Base-by-base conservation (phyloP, 179 eudicot genomes). In the Amaranthus tricolor region DNA sequence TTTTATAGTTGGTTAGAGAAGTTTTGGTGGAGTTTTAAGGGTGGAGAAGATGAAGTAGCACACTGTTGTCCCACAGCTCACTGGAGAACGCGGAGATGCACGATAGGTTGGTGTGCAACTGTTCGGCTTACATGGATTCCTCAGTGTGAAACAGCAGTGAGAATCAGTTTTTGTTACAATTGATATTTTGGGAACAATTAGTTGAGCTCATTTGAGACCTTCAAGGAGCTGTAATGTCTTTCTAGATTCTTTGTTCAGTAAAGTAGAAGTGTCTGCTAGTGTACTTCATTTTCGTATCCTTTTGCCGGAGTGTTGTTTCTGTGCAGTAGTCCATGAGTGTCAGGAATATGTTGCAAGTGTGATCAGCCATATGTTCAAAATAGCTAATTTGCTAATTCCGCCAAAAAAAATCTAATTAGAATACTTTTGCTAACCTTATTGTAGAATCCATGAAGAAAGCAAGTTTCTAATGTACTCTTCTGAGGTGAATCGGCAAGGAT, bases 151-250 rank as follows among this genome's bases (percentile, higher is more conserved):
- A 47, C 10, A 10, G 11, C 16, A 47, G 62, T 9, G 17, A 54
- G 47, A 50, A 19, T 31, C 45, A 55, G 40, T 31, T 31, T 40
- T 13, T 19, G 43, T 40, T 51, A 20, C 66, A 5, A 79, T 88
- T 91, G 95, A 98, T 44, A 79, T 84, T 82, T 84, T 82, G 14
- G 99, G 99, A 83, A 95, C 83, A 68, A 91, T 76, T 52, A 95
- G 84, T 64, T 71, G 84, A 62, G 99, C 89, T 71, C 97, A 92
- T 78, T 80, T 84, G 73, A 93, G 84, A 74, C 98, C 97, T 85
- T 86, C 86, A 82, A 95, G 81, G 58, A 93, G 97, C 84, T 89
- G 88, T 74, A 92, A 80, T 56, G 90, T 86, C 78, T 84, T 86
- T 75, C 91, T 85, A 9, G 98, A 93, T 76, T 87, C 85, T 69